Base-by-base conservation (phyloP, 169 alveolate species). In the Eimeria brunetti region DNA sequence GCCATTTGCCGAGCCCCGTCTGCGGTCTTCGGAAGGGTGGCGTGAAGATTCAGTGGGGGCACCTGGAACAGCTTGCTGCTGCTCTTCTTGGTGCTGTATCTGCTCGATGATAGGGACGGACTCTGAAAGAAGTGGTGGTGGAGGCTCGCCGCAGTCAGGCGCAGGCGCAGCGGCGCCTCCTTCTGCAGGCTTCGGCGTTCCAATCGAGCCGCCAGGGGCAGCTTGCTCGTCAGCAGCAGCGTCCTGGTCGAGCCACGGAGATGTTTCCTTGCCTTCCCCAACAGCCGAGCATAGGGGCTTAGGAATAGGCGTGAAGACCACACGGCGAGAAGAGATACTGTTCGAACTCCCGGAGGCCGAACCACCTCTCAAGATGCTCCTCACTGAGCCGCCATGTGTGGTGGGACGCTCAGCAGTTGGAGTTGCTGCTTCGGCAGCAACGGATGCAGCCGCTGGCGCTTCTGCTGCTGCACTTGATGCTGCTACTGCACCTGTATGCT, bases 331-430 rank as follows among this genome's bases (percentile, higher is more conserved):
- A 22, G 92, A 86, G 51, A 41, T n/a, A 44, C 81, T 86, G 16
- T 71, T 69, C 49, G 58, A n/a, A 56, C 83, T 86, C 18, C 81
- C 51, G 53, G 81, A 62, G 51, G 49, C 92, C 27, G 92, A 86
- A n/a, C 81, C 62, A 22, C 44, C 60, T 41, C 92, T 86, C 62
- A 86, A 71, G 81, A 86, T 86, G 83, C 92, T 86, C 51, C 60
- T 86, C 49, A 86, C 81, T 18, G 92, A 38, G 46, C 83, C 62
- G 78, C 51, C 30, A 22, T 62, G 62, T 16, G 58, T n/a, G 20
- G 30, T 44, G 22, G 64, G 83, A 12, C 73, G 92, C 64, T 86
- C 81, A 12, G 51, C 33, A 38, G 81, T 27, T 62, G 92, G 78
- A 1, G 78, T 86, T 86, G 83, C 81, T 36, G 81, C 44, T 24